These are phyloP conservation scores for Melampsora larici-populina DNA, from an alignment of 1,284 basidiomycete genomes.

Conservation along the genomic window DNA sequence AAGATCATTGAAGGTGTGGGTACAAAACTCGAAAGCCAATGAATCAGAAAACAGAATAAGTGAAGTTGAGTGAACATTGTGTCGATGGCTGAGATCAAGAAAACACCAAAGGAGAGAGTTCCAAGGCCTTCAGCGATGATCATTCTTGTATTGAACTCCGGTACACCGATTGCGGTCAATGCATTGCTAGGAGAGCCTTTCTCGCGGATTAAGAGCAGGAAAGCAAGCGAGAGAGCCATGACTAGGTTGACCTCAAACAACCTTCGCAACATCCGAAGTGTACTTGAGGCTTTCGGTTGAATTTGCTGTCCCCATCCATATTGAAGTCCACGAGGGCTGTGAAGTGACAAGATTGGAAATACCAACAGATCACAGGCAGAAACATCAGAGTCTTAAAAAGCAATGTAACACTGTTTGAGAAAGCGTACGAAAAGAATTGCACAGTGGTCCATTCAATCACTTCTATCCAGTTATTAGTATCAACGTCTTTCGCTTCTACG, in stretches of 20 bases:
- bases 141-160: not conserved
- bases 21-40: not conserved
- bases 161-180: conserved; percentile 15
- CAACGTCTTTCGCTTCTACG: not conserved
- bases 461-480: conserved; percentile 15
- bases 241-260: conserved; percentile 21
- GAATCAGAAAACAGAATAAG: conserved; percentile 1
- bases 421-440: conserved; percentile 19
- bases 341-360: not conserved
- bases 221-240: conserved; percentile 4
- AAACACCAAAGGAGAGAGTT: conserved; percentile 7
- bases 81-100: conserved; percentile 21
- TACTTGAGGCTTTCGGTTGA: not conserved
- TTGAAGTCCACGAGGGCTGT: conserved; percentile 36
- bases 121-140: conserved; percentile 23
- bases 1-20: conserved; percentile 4
- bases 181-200: conserved; percentile 13
- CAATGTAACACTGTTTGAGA: not conserved
- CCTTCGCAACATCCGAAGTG: not conserved
- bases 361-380: not conserved
- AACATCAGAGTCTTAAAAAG: not conserved
- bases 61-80: conserved; percentile 1
- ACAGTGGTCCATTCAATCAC: conserved; percentile 9
- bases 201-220: conserved; percentile 13
- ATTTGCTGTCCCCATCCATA: conserved; percentile 27